Evolutionary conservation across 768 basidiomycete species (phyloP).

Genomic region (Boletellus emodensis): DNA sequence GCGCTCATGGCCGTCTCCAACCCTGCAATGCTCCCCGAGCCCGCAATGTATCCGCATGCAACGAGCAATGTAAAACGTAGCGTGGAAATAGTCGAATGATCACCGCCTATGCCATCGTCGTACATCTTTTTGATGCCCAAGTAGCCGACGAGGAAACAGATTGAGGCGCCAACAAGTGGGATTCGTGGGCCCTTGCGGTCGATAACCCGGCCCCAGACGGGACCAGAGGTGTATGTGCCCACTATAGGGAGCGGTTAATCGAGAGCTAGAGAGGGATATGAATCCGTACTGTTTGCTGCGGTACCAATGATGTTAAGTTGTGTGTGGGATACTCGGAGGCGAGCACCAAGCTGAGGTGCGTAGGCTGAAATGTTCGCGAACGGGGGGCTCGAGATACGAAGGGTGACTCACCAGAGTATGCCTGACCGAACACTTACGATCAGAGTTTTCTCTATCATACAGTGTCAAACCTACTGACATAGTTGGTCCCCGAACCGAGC

Average conservation of each 20-base stretch:
- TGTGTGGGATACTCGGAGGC: slow-evolving; percentile 74
- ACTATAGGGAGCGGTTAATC: slow-evolving; percentile 38
- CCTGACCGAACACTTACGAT: slow-evolving; percentile 11
- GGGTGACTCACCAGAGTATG: slow-evolving; percentile 27
- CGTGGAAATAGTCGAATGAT: slow-evolving; percentile 33
- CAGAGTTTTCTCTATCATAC: background rate
- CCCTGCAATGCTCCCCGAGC: slow-evolving; percentile 73
- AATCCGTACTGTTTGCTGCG: slow-evolving; percentile 60
- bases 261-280: background rate
- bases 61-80: slow-evolving; percentile 50
- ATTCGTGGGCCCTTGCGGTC: slow-evolving; percentile 74
- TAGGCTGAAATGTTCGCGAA: slow-evolving; percentile 50
- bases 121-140: slow-evolving; percentile 67
- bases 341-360: slow-evolving; percentile 77
- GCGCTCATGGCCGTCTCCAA: slow-evolving; percentile 67
- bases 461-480: slow-evolving; percentile 44
- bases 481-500: slow-evolving; percentile 67
- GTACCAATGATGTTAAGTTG: slow-evolving; percentile 77
- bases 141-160: slow-evolving; percentile 73
- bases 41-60: slow-evolving; percentile 66
- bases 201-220: slow-evolving; percentile 75
- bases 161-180: slow-evolving; percentile 54
- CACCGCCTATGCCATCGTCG: slow-evolving; percentile 45
- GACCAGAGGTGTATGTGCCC: slow-evolving; percentile 76
- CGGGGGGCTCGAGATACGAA: background rate